Base-by-base conservation (phyloP, 345 rosid species). In the Brassica juncea region DNA sequence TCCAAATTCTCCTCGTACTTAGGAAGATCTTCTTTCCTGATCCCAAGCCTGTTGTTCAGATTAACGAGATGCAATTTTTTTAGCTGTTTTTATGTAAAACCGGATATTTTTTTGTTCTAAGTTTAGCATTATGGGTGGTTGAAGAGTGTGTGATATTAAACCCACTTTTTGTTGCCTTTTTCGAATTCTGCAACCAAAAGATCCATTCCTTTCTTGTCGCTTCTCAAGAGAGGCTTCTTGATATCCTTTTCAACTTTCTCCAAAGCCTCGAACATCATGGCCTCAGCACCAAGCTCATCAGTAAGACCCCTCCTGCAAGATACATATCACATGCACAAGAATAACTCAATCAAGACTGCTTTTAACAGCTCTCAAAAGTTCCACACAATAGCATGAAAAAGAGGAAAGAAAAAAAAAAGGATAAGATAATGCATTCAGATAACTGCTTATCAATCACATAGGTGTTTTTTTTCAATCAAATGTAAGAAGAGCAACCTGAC, bases 201-300 rank as follows among this genome's bases (percentile, higher is more conserved):
- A 76, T 90, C 86, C 98, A 93, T 93, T 80, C 88, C 93, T 84
- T 90, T 88, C 94, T 92, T 88, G 76, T 96, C 99, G 35, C 84
- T 77, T 87, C 98, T 90, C 94, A 96, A 70, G 31, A 96, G 94
- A 85, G 98, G 98, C 79, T 92, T 90, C 87, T 96, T 93, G 35
- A 91, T 86, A 71, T 96, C 95, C 31, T 88, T 90, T 70, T 96
- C 99, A 68, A 93, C 88, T 82, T 96, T 96, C 67, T 93, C 99
- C 81, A 96, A 74, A 66, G 98, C 97, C 75, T 90, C 97, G 78
- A 96, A 87, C 97, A 92, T 93, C 99, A 91, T 87, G 73, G 88
- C 89, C 88, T 96, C 99, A 6, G 88, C 91, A 83, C 98, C 98
- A 62, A 87, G 88, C 72, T 90, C 97, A 84, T 93, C 98, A 72